These are phyloP conservation scores for Aspergillus campestris DNA, from an alignment of 495 filamentous ascomycete genomes.

Conservation along the genomic window DNA sequence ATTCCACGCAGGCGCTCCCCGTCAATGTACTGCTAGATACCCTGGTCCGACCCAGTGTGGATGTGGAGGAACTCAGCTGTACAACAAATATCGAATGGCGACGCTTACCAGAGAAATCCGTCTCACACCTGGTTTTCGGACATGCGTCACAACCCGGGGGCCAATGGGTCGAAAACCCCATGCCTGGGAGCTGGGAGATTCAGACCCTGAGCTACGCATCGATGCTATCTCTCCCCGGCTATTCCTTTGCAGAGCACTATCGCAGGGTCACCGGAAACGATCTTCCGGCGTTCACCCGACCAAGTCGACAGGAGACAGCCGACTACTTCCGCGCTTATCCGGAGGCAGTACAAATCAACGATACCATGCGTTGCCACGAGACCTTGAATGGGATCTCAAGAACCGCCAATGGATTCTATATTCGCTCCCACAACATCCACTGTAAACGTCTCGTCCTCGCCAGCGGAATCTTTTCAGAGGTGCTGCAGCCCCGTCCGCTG, in stretches of 20 bases:
- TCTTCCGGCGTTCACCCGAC: conserved; percentile 47
- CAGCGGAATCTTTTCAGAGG: conserved; percentile 53
- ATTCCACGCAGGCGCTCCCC: conserved; percentile 58
- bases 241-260: conserved; percentile 51
- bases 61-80: conserved; percentile 44
- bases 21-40: conserved; percentile 59
- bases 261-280: conserved; percentile 28
- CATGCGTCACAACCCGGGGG: conserved; percentile 47
- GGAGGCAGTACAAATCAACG: conserved; percentile 42
- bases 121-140: conserved; percentile 52
- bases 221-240: conserved; percentile 57
- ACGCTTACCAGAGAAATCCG: conserved; percentile 39
- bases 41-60: conserved; percentile 54
- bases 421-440: conserved; percentile 43
- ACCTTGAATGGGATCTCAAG: conserved; percentile 37
- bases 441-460: conserved; percentile 57
- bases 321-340: conserved; percentile 52
- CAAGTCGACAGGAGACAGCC: conserved; percentile 49
- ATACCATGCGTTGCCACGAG: conserved; percentile 39
- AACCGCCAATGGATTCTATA: conserved; percentile 41
- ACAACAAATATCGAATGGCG: conserved; percentile 51
- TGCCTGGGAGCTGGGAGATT: conserved; percentile 47
- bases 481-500: conserved; percentile 43
- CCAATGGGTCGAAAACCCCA: conserved; percentile 55
- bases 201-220: conserved; percentile 57